Evolutionary conservation across 202 grass and related monocot species (phyloP), one percentile per base, ranked within the genome.

Genomic region (Zoysia matrella): DNA sequence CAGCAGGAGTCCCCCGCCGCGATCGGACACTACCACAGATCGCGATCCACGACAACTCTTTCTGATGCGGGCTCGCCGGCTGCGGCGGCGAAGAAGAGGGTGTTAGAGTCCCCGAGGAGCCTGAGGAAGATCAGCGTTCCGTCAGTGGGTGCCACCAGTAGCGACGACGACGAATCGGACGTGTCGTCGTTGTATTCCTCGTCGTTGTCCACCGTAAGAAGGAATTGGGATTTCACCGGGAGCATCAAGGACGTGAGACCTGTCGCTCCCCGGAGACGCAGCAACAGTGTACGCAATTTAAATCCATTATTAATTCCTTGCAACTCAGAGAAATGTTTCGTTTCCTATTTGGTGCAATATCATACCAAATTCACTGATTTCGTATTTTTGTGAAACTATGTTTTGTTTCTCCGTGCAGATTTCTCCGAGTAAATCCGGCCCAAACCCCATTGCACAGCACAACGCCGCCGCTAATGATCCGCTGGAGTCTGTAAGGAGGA

Each of bases 191-290:
- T 84, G 61, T 86, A 73, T 39, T 89, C 87, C 62, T 81, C 83
- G 6, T 88, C 85, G 46, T 14, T 84, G 61, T 86, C 42, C 15
- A 64, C 79, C 2, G 43, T 63, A 13, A 91, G 95, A 85, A 98
- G 83, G 65, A 86, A 84, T 52, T 95, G 92, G 92, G 90, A 98
- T 80, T 81, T 78, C 72, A 72, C 75, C 2, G 88, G 87, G 47
- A 80, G 70, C 66, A n/a, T 80, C 52, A 92, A 90, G 73, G 84
- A 85, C 51, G 53, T 73, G 45, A 90, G 78, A 56, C 86, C 90
- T 47, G 61, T 86, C 10, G 65, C 60, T 63, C 72, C 72, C 1
- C 80, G 71, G 65, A 89, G 81, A 63, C 86, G 76, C 39, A 86
- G 82, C 73, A 86, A 88, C 74, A 82, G 75, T 77, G 95, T 98